Conservation (phyloP, 2,329 filamentous ascomycete genomes). For the Trichocomaceae sp. region DNA sequence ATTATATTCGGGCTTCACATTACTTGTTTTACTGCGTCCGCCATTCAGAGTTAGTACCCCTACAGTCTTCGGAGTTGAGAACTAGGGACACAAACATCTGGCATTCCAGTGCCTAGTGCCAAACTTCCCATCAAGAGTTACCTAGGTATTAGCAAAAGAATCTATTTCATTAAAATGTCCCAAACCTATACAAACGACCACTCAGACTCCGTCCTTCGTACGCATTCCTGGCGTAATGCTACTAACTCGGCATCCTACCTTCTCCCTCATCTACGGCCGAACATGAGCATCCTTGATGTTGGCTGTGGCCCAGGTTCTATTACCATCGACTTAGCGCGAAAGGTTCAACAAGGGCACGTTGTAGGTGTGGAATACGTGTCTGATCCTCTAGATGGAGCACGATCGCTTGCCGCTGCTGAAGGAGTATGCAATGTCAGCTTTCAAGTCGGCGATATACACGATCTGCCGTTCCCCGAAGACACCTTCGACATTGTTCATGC, state of each 20-base stretch:
- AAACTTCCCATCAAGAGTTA: no score
- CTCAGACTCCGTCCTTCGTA: slow-evolving; percentile 25
- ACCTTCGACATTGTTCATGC: slow-evolving; percentile 54
- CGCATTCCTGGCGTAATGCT: slow-evolving; percentile 29
- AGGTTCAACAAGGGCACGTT: slow-evolving; percentile 33
- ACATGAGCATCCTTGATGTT: slow-evolving; percentile 36
- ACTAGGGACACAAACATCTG: no score
- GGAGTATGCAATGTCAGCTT: slow-evolving; percentile 31
- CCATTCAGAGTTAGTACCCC: no score
- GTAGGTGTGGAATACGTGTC: slow-evolving; percentile 30
- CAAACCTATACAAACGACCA: slow-evolving; percentile 28
- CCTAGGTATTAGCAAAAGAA: no score
- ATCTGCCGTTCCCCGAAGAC: slow-evolving; percentile 36
- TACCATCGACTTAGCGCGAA: slow-evolving; percentile 33
- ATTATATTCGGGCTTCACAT: no score
- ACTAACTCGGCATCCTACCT: slow-evolving; percentile 35
- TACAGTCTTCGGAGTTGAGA: no score
- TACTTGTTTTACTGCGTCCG: no score
- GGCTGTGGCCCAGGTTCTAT: slow-evolving; percentile 42
- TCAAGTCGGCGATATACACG: slow-evolving; percentile 35
- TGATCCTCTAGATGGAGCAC: slow-evolving; percentile 27
- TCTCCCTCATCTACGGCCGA: slow-evolving; percentile 28
- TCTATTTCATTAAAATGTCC: no score
- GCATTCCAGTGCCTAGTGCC: no score
- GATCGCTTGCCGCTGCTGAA: slow-evolving; percentile 20